Conservation (phyloP, 2,329 filamentous ascomycete species). For the Aspergillus glaucus region DNA sequence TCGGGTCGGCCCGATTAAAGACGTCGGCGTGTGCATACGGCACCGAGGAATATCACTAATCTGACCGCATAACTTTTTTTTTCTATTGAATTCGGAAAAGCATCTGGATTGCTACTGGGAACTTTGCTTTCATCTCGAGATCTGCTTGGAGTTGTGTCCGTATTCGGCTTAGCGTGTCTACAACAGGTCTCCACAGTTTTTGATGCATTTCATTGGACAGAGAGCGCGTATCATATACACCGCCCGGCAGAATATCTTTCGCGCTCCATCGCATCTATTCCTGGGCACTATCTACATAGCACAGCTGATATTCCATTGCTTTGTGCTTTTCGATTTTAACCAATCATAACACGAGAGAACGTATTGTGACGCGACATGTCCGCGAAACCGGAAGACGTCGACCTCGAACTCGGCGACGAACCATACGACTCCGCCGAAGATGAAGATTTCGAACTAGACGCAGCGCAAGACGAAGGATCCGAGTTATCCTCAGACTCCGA, state of each 20-base stretch:
- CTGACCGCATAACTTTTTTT: not conserved
- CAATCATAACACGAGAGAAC: too few relatives aligned
- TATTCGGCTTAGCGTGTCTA: not conserved
- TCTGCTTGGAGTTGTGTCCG: not conserved
- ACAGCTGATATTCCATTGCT: too few relatives aligned
- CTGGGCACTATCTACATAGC: not conserved
- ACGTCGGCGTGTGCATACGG: not conserved
- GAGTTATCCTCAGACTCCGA: conserved; percentile 26
- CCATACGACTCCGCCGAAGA: conserved; percentile 33
- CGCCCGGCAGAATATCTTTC: conserved; percentile 20
- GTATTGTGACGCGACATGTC: too few relatives aligned
- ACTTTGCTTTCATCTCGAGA: not conserved
- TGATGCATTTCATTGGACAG: not conserved
- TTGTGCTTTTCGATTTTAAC: too few relatives aligned
- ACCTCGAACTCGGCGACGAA: conserved; percentile 27
- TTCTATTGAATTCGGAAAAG: not conserved
- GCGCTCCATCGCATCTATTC: not conserved
- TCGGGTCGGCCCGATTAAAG: conserved; percentile 9
- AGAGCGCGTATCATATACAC: conserved; percentile 1
- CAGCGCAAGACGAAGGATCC: conserved; percentile 29
- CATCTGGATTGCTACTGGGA: not conserved
- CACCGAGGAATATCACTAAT: not conserved
- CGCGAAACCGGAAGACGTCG: not conserved
- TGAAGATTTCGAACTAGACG: conserved; percentile 33
- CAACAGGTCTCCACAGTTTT: not conserved